Base-by-base conservation (phyloP, 176 grass and related monocot species). In the Oryza nivara region DNA sequence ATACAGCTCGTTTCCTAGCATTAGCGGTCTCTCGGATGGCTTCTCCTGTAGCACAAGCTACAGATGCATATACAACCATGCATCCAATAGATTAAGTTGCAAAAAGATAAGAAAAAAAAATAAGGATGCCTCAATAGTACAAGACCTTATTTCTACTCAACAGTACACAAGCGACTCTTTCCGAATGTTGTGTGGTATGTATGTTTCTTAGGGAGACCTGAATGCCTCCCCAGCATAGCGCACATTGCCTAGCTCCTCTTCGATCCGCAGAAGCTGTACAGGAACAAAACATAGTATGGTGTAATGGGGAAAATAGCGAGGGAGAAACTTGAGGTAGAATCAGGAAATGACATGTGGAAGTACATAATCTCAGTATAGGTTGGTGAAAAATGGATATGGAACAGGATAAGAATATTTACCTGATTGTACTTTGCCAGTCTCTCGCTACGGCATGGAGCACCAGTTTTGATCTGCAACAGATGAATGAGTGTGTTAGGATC, bases 371-470 rank as follows among this genome's bases (percentile, higher is more conserved):
- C 38, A 25, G n/a, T 10, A 3, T 1, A 11, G 43, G 16, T 26
- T 1, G 5, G 34, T 61, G 16, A 71, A 44, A 47, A 47, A 4
- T 68, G 12, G 4, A 26, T 5, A 19, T 10, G 63, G 10, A 38
- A 65, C 23, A 83, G 10, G 20, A 46, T 70, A 68, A 70, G 8
- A 30, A 35, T 5, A 16, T 35, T 89, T 82, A 99, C 96, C 89
- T 99, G 96, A 83, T 96, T 99, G 80, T 99, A 96, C 67, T 99
- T 96, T 19, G 96, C 96, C 72, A 96, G 80, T 15, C 96, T 85
- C 88, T 99, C 96, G 7, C 93, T 96, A 68, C 93, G 84, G 77
- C 96, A 99, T 6, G 96, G 96, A 73, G 96, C 96, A 30, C 96
- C 96, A 0, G 96, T 99, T 84, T 99, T 99, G 9, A 99, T 99